These are phyloP conservation scores for Claviceps capensis DNA, from an alignment of 2,329 filamentous ascomycete species.

Conservation along the genomic window DNA sequence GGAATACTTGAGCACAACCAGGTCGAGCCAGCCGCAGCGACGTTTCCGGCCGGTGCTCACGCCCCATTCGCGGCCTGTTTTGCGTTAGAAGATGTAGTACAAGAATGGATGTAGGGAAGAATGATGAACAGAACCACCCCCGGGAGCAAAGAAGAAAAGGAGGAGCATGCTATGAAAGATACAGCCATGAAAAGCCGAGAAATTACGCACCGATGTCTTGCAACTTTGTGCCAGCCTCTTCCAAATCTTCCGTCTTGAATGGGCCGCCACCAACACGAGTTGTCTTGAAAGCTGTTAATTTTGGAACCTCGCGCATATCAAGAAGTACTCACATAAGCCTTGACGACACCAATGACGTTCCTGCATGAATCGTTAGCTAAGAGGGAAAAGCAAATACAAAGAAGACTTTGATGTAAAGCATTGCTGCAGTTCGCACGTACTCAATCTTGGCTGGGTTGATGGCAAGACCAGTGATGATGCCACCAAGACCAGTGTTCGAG, in stretches of 20 bases:
- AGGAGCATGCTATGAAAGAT: not conserved
- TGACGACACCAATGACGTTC: not conserved
- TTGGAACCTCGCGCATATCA: not conserved
- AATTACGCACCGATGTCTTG: conserved; percentile 4
- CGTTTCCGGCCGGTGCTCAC: conserved; percentile 9
- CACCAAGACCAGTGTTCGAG: conserved; percentile 15
- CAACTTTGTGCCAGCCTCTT: conserved; percentile 7
- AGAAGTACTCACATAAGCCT: not conserved
- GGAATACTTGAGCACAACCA: conserved; percentile 55
- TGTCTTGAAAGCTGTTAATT: conserved; percentile 3
- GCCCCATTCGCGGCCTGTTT: conserved; percentile 7
- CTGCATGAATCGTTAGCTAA: not conserved
- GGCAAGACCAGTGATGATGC: conserved; percentile 14
- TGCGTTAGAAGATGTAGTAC: not conserved
- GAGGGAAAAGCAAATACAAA: too few species aligned
- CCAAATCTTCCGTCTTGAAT: conserved; percentile 9
- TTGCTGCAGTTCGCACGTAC: conserved; percentile 9
- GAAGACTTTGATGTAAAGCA: too few species aligned
- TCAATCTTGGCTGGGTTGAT: conserved; percentile 40
- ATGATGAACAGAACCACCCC: not conserved
- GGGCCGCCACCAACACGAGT: conserved; percentile 8
- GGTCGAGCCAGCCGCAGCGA: conserved; percentile 26
- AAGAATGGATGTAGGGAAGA: not conserved
- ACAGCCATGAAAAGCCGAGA: not conserved
- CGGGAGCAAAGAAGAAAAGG: not conserved